Conservation (phyloP, 495 filamentous ascomycete species). For the Aspergillus ellipticus region DNA sequence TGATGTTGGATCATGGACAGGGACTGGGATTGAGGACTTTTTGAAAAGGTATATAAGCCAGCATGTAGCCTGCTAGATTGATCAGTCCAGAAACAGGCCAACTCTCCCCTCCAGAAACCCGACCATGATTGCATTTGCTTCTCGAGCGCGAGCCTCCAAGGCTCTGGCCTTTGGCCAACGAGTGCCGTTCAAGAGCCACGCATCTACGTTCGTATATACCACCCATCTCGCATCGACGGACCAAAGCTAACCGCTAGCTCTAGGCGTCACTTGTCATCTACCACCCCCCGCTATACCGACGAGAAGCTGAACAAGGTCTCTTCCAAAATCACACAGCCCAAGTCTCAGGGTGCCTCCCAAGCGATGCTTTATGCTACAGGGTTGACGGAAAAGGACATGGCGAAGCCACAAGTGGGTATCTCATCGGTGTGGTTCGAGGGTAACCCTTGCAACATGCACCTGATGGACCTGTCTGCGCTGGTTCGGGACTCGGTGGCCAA, state of each 20-base stretch:
- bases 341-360: slow-evolving; percentile 95
- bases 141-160: neutral
- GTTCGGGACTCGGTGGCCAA: slow-evolving; percentile 82
- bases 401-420: slow-evolving; percentile 94
- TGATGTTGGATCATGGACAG: no score
- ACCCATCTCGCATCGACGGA: neutral
- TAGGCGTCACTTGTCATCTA: neutral
- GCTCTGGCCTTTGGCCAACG: neutral
- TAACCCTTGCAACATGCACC: slow-evolving; percentile 99
- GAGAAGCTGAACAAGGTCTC: slow-evolving; percentile 74
- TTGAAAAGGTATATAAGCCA: neutral
- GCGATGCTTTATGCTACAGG: slow-evolving; percentile 98
- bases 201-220: neutral
- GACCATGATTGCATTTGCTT: neutral
- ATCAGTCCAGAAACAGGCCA: neutral
- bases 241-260: neutral
- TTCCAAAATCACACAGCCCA: slow-evolving; percentile 82
- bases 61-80: neutral
- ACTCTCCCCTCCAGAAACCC: neutral
- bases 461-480: slow-evolving; percentile 77
- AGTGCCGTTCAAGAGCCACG: neutral
- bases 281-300: slow-evolving; percentile 10
- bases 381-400: slow-evolving; percentile 76
- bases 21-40: no score
- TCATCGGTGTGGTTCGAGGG: slow-evolving; percentile 86